A percentile compares a stretch with the other conserved stretches of the same genome.
phyloP scores from a whole-genome alignment of 352 stramenopile species.

The Phytopythium oedochilum region DNA sequence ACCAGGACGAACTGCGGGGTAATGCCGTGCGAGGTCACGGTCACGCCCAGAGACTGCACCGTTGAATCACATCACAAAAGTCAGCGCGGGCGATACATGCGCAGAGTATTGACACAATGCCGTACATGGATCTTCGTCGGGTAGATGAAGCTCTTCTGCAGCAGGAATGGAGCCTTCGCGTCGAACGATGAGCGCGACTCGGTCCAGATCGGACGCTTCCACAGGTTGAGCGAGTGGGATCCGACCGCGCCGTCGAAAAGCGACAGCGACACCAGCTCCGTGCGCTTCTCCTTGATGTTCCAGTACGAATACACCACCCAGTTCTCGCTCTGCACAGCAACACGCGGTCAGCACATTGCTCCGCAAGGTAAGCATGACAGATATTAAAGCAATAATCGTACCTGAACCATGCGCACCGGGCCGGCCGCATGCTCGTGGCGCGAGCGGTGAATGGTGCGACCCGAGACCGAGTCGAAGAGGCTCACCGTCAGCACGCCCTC shows the following conservation, averaged over 20 bases:
- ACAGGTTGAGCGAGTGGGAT: slow-evolving; percentile 92
- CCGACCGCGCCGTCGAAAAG: slow-evolving; percentile 97
- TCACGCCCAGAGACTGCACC: slow-evolving; percentile 84
- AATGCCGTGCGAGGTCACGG: slow-evolving; percentile 92
- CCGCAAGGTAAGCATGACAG: neutral
- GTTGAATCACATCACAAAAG: neutral
- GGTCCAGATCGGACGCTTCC: slow-evolving; percentile 90
- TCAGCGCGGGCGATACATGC: too few relatives aligned
- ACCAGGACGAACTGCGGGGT: slow-evolving; percentile 93
- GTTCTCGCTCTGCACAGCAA: slow-evolving; percentile 85
- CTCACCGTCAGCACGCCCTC: slow-evolving; percentile 68
- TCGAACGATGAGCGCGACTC: slow-evolving; percentile 91
- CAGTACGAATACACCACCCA: slow-evolving; percentile 97
- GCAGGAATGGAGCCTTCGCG: slow-evolving; percentile 83
- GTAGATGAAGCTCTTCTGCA: slow-evolving; percentile 95
- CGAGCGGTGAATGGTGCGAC: slow-evolving; percentile 90
- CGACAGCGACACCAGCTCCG: slow-evolving; percentile 75
- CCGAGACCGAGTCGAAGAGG: slow-evolving; percentile 93
- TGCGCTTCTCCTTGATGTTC: slow-evolving; percentile 89
- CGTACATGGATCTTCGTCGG: slow-evolving; percentile 79
- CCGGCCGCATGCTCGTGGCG: slow-evolving; percentile 77
- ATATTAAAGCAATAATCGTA: slow-evolving; percentile 8
- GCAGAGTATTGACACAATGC: too few relatives aligned
- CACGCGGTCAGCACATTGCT: neutral
- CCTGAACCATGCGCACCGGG: slow-evolving; percentile 66